These are phyloP conservation scores for Trichoderma brevicompactum DNA, from an alignment of 2,329 filamentous ascomycete genomes.

Conservation along the genomic window DNA sequence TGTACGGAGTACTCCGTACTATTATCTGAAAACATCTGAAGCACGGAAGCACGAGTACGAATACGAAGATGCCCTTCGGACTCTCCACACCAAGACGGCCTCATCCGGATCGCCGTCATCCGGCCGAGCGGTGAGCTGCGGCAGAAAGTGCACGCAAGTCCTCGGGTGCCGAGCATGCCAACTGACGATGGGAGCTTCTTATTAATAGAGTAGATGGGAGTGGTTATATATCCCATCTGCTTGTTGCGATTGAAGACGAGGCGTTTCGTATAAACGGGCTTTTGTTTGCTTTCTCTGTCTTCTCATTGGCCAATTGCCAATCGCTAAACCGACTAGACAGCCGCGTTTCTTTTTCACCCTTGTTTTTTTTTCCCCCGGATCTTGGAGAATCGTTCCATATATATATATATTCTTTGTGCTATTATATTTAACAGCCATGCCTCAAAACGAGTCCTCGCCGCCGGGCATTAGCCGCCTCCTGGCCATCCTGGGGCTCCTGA, in stretches of 20 bases:
- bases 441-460: constrained; percentile 31
- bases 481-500: constrained; percentile 56
- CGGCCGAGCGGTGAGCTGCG: constrained; percentile 38
- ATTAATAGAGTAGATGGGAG: not conserved
- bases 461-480: constrained; percentile 46
- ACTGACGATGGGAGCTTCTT: not conserved
- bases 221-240: not conserved
- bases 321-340: not conserved
- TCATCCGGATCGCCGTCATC: constrained; percentile 35
- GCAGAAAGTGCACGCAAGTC: constrained; percentile 33
- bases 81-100: constrained; percentile 27
- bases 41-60: constrained; percentile 14
- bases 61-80: not conserved
- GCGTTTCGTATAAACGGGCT: no score
- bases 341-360: not conserved
- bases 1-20: no score
- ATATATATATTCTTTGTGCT: no score
- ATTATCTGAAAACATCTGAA: no score
- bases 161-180: not conserved
- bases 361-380: not conserved
- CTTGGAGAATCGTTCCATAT: no score
- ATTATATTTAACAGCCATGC: constrained; percentile 9
- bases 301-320: no score
- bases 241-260: not conserved
- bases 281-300: no score